These are phyloP conservation scores for Ligustrum vulgare DNA, from an alignment of 257 asterid species.

Conservation along the genomic window DNA sequence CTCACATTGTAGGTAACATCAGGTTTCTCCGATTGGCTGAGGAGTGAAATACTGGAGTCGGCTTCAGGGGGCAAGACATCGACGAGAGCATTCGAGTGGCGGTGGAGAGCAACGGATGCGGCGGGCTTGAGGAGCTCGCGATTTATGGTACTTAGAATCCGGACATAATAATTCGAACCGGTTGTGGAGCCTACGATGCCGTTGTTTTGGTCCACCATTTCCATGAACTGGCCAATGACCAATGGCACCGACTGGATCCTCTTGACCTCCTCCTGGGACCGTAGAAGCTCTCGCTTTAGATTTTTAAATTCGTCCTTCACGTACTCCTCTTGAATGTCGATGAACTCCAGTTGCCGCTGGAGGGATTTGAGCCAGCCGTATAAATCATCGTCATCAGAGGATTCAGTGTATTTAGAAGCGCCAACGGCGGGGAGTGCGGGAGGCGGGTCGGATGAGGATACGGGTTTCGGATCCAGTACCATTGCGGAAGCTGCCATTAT, in stretches of 20 bases:
- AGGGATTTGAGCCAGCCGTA: constrained; percentile 40
- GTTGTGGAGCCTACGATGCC: constrained; percentile 83
- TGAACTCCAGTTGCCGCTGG: constrained; percentile 71
- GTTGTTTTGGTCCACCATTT: constrained; percentile 78
- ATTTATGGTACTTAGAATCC: constrained; percentile 73
- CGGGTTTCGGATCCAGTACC: constrained; percentile 36
- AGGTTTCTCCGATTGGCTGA: constrained; percentile 85
- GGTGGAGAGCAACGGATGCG: constrained; percentile 79
- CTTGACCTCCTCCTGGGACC: constrained; percentile 87
- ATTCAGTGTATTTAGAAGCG: not conserved
- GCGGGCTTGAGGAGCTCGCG: constrained; percentile 80
- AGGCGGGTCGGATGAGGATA: constrained; percentile 7
- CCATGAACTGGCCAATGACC: constrained; percentile 87
- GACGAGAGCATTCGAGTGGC: constrained; percentile 77
- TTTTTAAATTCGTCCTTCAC: constrained; percentile 78
- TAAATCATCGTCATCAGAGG: constrained; percentile 30
- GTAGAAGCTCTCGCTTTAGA: constrained; percentile 73
- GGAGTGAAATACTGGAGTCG: constrained; percentile 76
- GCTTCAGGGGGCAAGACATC: constrained; percentile 86
- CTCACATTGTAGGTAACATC: constrained; percentile 69
- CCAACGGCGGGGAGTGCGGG: constrained; percentile 3
- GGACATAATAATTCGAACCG: constrained; percentile 74
- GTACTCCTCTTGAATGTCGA: constrained; percentile 77
- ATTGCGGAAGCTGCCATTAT: constrained; percentile 33
- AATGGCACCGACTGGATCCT: constrained; percentile 87